Conservation (phyloP, 495 filamentous ascomycete species). For the Durotheca rogersii region DNA sequence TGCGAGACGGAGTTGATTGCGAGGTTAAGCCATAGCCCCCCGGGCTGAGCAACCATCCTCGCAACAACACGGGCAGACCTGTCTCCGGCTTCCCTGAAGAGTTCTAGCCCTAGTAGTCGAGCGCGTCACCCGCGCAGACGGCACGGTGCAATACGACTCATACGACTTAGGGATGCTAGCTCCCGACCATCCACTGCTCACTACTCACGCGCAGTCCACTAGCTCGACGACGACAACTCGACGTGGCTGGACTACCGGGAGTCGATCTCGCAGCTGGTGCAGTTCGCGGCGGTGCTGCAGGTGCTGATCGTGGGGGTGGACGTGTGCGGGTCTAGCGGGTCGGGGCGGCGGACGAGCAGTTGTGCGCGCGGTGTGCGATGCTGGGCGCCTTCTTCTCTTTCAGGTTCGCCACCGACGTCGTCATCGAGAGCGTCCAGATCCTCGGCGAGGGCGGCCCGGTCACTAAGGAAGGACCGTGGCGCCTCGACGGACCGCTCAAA, state of each 20-base stretch:
- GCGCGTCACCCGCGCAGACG: too few relatives aligned
- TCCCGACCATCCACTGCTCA: too few relatives aligned
- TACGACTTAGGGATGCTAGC: slow-evolving; percentile 70
- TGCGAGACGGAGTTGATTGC: slow-evolving; percentile 60
- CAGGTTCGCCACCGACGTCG: slow-evolving; percentile 49
- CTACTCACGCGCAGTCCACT: slow-evolving; percentile 75
- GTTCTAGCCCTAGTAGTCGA: slow-evolving; percentile 58
- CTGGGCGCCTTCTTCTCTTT: slow-evolving; percentile 80
- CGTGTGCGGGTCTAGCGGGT: slow-evolving; percentile 74
- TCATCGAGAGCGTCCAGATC: slow-evolving; percentile 52
- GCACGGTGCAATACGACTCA: slow-evolving; percentile 60
- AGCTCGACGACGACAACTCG: slow-evolving; percentile 83
- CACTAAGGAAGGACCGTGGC: slow-evolving; percentile 15
- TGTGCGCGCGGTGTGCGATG: slow-evolving; percentile 80
- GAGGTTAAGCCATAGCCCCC: slow-evolving; percentile 58
- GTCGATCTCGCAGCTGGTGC: slow-evolving; percentile 67
- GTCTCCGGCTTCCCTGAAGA: slow-evolving; percentile 68
- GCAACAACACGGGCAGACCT: slow-evolving; percentile 55
- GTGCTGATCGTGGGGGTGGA: slow-evolving; percentile 83
- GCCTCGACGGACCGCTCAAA: slow-evolving; percentile 20
- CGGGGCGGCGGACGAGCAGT: slow-evolving; percentile 68
- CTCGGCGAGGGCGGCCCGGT: slow-evolving; percentile 36
- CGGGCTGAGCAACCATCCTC: slow-evolving; percentile 53
- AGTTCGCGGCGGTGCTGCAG: slow-evolving; percentile 77
- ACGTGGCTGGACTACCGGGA: slow-evolving; percentile 70